Percentiles rank a stretch among this genome's conserved stretches.
Evolutionary conservation across 495 filamentous ascomycete genomes (phyloP).

Genomic region (Geoglossum glabrum): DNA sequence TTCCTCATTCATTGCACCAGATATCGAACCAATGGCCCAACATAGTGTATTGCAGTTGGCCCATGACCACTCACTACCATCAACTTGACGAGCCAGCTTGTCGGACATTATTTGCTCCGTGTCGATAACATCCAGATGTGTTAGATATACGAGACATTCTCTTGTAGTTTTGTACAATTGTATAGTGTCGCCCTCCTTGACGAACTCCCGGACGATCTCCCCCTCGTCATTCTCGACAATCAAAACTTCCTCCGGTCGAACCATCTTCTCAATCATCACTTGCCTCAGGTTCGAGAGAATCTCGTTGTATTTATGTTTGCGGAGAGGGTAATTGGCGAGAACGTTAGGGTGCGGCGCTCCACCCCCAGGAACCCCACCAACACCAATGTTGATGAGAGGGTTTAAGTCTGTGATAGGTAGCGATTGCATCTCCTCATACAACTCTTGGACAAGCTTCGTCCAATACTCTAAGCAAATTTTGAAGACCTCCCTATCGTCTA

Average conservation of each 20-base stretch:
- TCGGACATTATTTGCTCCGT: constrained; percentile 99
- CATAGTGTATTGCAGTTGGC: constrained; percentile 97
- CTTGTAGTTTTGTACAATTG: constrained; percentile 98
- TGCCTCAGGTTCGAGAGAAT: constrained; percentile 81
- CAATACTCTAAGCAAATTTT: constrained; percentile 99
- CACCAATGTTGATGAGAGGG: constrained; percentile 59
- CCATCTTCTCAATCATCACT: constrained; percentile 99
- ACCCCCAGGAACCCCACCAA: constrained; percentile 48
- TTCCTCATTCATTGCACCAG: constrained; percentile 97
- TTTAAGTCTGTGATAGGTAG: constrained; percentile 82
- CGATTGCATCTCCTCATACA: constrained; percentile 97
- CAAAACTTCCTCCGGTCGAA: constrained; percentile 91
- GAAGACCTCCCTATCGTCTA: constrained; percentile 96
- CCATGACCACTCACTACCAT: constrained; percentile 95
- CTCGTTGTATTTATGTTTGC: constrained; percentile 93
- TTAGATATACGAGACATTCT: constrained; percentile 93
- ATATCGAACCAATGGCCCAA: constrained; percentile 98
- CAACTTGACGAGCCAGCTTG: constrained; percentile 84
- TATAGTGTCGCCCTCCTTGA: constrained; percentile 97
- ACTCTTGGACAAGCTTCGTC: constrained; percentile 94
- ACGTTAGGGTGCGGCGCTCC: constrained; percentile 70
- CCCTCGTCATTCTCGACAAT: constrained; percentile 99
- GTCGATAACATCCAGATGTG: constrained; percentile 91
- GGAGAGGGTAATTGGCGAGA: constrained; percentile 68
- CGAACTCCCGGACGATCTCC: constrained; percentile 95